Percentiles rank a stretch among this genome's conserved stretches.
These are phyloP conservation scores for Arthroderma sp. DNA, from an alignment of 2,329 filamentous ascomycete genomes.

Conservation along the genomic window DNA sequence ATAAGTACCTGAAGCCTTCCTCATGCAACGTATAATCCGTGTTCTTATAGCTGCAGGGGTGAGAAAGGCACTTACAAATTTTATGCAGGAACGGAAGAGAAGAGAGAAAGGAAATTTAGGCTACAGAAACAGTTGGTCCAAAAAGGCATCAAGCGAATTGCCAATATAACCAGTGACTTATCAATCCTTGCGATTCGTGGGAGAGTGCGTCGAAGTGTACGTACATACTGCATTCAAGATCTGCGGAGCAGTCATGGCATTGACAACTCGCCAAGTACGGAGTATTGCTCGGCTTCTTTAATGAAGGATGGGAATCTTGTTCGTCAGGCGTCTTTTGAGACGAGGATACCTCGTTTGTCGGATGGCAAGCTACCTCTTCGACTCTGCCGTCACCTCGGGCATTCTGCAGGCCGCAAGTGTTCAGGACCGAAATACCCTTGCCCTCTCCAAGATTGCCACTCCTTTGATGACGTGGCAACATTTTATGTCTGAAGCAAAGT, in stretches of 20 bases:
- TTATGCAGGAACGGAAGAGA: background rate
- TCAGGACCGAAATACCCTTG: background rate
- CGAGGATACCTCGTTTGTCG: background rate
- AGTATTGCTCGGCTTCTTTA: no score
- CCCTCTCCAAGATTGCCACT: background rate
- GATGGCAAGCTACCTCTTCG: background rate
- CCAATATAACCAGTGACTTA: no score
- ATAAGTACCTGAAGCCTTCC: background rate
- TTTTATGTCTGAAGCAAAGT: background rate
- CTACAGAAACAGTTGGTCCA: no score
- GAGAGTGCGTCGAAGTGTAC: no score
- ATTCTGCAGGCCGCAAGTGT: background rate
- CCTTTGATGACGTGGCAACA: background rate
- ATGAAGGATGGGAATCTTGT: no score
- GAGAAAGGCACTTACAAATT: background rate
- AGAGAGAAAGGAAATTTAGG: background rate
- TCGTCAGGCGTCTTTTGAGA: no score
- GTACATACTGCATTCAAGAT: no score
- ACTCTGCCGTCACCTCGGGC: background rate
- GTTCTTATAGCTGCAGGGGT: background rate
- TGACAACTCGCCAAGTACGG: no score
- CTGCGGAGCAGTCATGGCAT: no score
- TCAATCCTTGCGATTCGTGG: no score
- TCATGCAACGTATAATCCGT: background rate
- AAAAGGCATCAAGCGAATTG: no score